Evolutionary conservation across 1,139 yeast genomes (phyloP).

Genomic region (Taphrina betulina): DNA sequence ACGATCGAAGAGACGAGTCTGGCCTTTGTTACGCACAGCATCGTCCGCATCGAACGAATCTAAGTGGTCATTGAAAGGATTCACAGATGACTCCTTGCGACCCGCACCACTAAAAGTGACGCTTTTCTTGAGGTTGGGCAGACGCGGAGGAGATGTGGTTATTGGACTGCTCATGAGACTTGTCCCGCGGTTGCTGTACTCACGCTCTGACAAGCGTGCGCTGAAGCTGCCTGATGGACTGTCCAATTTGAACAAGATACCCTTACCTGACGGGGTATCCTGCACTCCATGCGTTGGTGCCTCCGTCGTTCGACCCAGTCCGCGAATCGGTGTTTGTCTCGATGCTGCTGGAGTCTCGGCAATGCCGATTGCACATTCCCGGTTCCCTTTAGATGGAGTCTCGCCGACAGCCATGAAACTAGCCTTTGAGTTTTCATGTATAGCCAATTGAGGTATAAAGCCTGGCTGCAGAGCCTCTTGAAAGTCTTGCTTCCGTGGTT

Average conservation of each 20-base stretch:
- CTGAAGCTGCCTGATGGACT: conserved; percentile 10
- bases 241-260: conserved; percentile 14
- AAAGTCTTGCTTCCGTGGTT: conserved; percentile 1
- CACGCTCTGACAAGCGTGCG: background rate
- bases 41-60: too few relatives aligned
- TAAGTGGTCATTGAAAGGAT: too few relatives aligned
- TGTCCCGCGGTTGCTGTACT: background rate
- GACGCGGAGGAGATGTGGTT: background rate
- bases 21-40: too few relatives aligned
- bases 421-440: conserved; percentile 15
- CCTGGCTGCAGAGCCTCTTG: background rate
- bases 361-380: background rate
- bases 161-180: background rate
- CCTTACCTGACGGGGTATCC: conserved; percentile 5
- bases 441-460: conserved; percentile 2
- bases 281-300: conserved; percentile 18
- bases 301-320: background rate
- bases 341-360: conserved; percentile 4
- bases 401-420: conserved; percentile 23
- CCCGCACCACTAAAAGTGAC: conserved; percentile 11
- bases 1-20: too few relatives aligned
- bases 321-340: background rate
- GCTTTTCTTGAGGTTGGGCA: conserved; percentile 6
- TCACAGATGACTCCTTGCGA: too few relatives aligned
- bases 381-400: conserved; percentile 16